These are phyloP conservation scores for Xerocomus amazonicus DNA, from an alignment of 1,284 basidiomycete genomes.

Conservation along the genomic window DNA sequence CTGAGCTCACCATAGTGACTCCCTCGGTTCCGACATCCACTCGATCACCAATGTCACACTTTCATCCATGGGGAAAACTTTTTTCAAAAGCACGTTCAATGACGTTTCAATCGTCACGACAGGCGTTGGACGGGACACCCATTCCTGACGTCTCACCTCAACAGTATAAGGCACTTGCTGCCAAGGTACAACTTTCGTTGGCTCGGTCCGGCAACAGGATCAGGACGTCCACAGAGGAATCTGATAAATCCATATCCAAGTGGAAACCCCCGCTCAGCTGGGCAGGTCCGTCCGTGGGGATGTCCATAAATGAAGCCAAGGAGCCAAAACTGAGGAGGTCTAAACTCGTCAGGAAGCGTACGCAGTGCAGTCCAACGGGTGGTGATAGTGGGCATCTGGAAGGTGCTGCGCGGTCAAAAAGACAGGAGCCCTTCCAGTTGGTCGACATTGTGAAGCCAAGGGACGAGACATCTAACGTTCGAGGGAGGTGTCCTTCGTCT, in stretches of 20 bases:
- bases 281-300: constrained; percentile 8
- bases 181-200: not conserved
- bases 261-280: constrained; percentile 26
- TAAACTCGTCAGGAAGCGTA: not conserved
- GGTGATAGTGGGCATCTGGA: not conserved
- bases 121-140: not conserved
- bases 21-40: not conserved
- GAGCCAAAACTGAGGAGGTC: not conserved
- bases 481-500: not conserved
- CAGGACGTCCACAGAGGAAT: constrained; percentile 3
- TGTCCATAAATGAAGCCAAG: not conserved
- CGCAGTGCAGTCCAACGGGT: not conserved
- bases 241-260: not conserved
- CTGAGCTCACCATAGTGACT: not conserved
- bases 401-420: not conserved
- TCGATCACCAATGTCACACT: not conserved
- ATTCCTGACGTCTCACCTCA: not conserved
- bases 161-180: not conserved
- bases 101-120: not conserved
- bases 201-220: not conserved
- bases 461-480: not conserved
- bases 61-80: not conserved
- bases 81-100: not conserved
- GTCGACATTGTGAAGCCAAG: not conserved
- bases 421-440: not conserved